A percentile compares a stretch with the other conserved stretches of the same genome.
Conservation (phyloP, 2,329 filamentous ascomycete species). For the Zymoseptoria ardabiliae region DNA sequence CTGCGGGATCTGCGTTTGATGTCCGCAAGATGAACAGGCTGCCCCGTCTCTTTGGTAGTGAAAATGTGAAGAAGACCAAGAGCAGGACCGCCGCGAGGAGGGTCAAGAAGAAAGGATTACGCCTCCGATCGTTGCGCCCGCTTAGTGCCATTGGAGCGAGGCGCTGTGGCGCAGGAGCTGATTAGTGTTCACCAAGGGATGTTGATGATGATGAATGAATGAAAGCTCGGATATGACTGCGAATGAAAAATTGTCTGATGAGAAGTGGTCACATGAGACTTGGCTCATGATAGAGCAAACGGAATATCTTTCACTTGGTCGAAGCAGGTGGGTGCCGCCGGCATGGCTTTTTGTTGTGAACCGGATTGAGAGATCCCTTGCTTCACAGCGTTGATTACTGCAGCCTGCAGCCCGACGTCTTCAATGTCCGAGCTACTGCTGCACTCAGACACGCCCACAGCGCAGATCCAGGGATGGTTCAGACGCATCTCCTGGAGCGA, state of each 20-base stretch:
- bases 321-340: neutral
- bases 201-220: neutral
- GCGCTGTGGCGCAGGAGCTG: neutral
- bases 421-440: neutral
- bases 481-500: neutral
- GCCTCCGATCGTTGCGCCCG: neutral
- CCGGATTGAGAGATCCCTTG: neutral
- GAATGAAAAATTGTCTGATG: neutral
- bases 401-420: neutral
- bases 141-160: neutral
- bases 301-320: neutral
- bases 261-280: neutral
- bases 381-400: neutral
- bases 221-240: neutral
- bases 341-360: neutral
- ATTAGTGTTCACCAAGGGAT: neutral
- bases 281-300: neutral
- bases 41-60: constrained; percentile 10
- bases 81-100: neutral
- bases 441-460: neutral
- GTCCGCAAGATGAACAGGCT: constrained; percentile 11
- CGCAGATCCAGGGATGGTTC: neutral
- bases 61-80: constrained; percentile 5
- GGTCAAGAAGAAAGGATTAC: neutral
- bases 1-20: constrained; percentile 2